Base-by-base conservation (phyloP, 805 yeast species). In the Ascoidea rubescens region DNA sequence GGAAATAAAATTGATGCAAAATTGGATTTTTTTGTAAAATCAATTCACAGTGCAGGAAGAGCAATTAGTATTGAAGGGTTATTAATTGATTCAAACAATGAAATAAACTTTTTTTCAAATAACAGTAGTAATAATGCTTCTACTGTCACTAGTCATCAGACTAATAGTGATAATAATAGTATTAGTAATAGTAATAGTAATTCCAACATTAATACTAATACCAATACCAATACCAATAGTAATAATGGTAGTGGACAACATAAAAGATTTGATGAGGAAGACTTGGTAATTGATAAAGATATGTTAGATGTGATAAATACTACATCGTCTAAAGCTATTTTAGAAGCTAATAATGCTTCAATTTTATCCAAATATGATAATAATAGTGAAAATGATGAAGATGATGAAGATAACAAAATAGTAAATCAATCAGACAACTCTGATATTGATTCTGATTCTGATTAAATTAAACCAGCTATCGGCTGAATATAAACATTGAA, bases 11-110 rank as follows among this genome's bases (percentile, higher is more conserved):
- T 93, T 17, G 96, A 85, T 58, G 97, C 96, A 4, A 88, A 87
- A 65, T 66, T 91, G 50, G 74, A 73, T 58, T 89, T 93, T 66
- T 79, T 81, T 2, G 79, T 91, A 47, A 85, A 82, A 62, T 72
- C 80, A 31, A 73, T 91, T 51, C 83, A 78, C 53, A 78, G 83
- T 12, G 77, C 90, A 5, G 95, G 96, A 6, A 84, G 81, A 65
- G 83, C 87, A 52, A 80, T 90, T 14, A 83, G 95, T 7, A 75
- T 91, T 12, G 95, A 89, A 55, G 98, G 98, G n/a, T 82, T 96
- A 1, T 71, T 90, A 55, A 65, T 84, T 31, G 62, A 71, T 55
- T 82, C 84, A 4, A 83, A 81, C 21, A 63, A 69, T 32, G 84
- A 78, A 56, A 66, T 66, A 51, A 72, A 71, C 52, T 37, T 4